These are phyloP conservation scores for Geum urbanum DNA, from an alignment of 306 rosid genomes.

Conservation along the genomic window DNA sequence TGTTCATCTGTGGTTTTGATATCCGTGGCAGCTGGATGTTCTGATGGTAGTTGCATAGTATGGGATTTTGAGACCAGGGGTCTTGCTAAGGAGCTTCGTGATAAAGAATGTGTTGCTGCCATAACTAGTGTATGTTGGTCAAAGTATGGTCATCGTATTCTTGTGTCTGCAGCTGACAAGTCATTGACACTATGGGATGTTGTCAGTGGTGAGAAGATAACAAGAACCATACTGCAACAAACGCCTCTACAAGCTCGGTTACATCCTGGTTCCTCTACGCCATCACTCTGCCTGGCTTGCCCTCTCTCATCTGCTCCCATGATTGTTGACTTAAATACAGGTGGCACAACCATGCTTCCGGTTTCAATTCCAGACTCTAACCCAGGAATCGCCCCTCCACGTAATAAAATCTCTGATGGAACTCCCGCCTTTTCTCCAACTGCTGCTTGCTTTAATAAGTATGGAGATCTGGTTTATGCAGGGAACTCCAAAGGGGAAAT, in stretches of 20 bases:
- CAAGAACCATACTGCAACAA: conserved; percentile 58
- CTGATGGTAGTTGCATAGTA: conserved; percentile 84
- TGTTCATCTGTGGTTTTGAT: conserved; percentile 27
- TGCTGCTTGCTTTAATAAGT: conserved; percentile 88
- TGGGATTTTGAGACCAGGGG: conserved; percentile 99
- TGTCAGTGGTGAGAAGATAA: conserved; percentile 60
- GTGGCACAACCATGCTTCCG: conserved; percentile 61
- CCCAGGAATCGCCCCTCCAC: conserved; percentile 50
- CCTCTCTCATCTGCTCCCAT: conserved; percentile 94
- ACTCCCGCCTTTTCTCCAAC: conserved; percentile 73
- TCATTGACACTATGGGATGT: conserved; percentile 84
- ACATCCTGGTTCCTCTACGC: conserved; percentile 81
- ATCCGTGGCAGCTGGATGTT: conserved; percentile 76
- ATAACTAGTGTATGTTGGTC: conserved; percentile 74
- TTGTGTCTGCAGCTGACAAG: conserved; percentile 88
- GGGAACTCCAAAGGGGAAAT: conserved; percentile 99
- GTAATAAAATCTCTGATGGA: conserved; percentile 73
- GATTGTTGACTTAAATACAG: conserved; percentile 76
- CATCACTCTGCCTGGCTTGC: conserved; percentile 85
- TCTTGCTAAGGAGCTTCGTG: conserved; percentile 77
- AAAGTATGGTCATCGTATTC: conserved; percentile 61
- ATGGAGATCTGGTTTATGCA: conserved; percentile 72
- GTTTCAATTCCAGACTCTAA: conserved; percentile 57
- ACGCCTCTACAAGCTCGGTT: conserved; percentile 85
- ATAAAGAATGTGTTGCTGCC: conserved; percentile 65